Evolutionary conservation across 257 asterid species (phyloP).

Genomic region (Misopates orontium): DNA sequence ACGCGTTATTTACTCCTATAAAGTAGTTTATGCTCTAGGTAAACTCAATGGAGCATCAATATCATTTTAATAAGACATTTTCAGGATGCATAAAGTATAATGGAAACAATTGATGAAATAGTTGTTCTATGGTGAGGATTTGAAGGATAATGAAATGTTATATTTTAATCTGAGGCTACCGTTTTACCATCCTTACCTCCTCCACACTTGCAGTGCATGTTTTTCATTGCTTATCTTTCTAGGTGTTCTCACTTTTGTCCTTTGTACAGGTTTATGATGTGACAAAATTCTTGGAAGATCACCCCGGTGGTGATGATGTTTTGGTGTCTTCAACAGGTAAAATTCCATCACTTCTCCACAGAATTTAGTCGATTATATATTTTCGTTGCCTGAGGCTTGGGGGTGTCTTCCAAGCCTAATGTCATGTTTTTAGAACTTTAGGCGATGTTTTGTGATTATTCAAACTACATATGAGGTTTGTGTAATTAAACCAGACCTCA

Average conservation of each 20-base stretch:
- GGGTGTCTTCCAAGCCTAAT: no score
- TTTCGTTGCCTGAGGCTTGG: no score
- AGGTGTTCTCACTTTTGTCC: slow-evolving; percentile 1
- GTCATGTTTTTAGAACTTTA: no score
- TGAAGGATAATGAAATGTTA: not conserved
- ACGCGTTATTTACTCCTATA: not conserved
- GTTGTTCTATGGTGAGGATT: not conserved
- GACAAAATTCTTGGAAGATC: slow-evolving; percentile 88
- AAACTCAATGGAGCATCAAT: no score
- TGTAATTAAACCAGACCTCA: not conserved
- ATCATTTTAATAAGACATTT: no score
- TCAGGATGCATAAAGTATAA: no score
- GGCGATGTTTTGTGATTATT: no score
- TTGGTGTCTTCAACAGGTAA: slow-evolving; percentile 77
- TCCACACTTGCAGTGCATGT: not conserved
- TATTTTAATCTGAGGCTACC: not conserved
- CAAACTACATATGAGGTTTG: not conserved
- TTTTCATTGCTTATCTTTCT: not conserved
- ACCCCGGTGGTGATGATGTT: slow-evolving; percentile 95
- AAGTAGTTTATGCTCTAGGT: no score
- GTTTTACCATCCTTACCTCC: not conserved
- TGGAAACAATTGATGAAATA: not conserved
- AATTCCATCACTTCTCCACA: no score
- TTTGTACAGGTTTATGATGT: slow-evolving; percentile 73
- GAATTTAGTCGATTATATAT: no score